Evolutionary conservation across 192 early-diverging fungal species (phyloP).

Genomic region (Powellomyces hirtus): DNA sequence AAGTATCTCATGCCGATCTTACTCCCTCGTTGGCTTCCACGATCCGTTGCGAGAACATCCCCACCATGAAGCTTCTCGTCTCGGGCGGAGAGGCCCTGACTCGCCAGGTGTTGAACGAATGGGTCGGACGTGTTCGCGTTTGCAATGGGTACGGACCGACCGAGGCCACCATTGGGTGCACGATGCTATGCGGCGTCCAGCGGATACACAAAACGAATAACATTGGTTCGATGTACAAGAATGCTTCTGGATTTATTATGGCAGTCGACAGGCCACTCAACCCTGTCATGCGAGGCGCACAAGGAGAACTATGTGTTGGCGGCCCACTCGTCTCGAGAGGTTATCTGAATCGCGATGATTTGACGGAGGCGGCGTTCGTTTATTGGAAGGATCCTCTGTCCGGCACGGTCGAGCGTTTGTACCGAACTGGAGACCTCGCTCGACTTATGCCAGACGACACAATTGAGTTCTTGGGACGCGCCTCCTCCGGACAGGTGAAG

Average conservation of each 20-base stretch:
- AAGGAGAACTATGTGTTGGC: constrained; percentile 43
- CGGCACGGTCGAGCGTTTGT: constrained; percentile 11
- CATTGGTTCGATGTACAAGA: constrained; percentile 10
- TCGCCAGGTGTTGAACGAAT: constrained; percentile 12
- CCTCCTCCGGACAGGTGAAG: constrained; percentile 52
- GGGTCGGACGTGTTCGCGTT: background rate
- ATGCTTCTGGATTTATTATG: constrained; percentile 9
- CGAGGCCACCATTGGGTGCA: constrained; percentile 28
- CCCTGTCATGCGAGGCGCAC: constrained; percentile 29
- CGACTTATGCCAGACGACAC: constrained; percentile 26
- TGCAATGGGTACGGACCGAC: constrained; percentile 28
- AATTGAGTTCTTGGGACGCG: constrained; percentile 28
- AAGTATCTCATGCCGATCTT: constrained; percentile 19
- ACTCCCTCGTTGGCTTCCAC: constrained; percentile 7
- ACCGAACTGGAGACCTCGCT: constrained; percentile 31
- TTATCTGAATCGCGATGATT: constrained; percentile 40
- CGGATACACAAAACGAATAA: background rate
- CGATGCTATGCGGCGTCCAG: constrained; percentile 4
- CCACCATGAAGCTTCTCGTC: constrained; percentile 3
- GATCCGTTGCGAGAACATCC: background rate
- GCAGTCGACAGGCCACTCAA: constrained; percentile 20
- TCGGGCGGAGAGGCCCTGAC: constrained; percentile 23
- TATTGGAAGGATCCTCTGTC: constrained; percentile 23
- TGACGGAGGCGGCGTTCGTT: constrained; percentile 33
- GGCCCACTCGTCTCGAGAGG: constrained; percentile 42